Evolutionary conservation across 306 rosid genomes (phyloP).

Genomic region (Lupinus albus): DNA sequence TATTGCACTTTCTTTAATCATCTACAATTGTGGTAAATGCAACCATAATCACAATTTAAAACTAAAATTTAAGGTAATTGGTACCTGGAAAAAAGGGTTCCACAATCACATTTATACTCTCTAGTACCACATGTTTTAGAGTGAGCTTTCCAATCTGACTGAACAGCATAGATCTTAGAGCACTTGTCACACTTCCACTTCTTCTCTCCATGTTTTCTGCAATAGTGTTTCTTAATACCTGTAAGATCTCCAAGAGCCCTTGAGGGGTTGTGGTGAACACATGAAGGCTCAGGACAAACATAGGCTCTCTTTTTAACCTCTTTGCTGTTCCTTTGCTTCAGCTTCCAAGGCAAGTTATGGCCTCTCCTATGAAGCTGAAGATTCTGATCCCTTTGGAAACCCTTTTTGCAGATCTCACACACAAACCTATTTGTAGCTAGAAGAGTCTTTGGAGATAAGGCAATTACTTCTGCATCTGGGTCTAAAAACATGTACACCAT

Average conservation of each 20-base stretch:
- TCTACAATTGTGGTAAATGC: too few species aligned
- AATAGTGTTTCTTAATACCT: slow-evolving; percentile 89
- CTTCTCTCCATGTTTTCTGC: slow-evolving; percentile 98
- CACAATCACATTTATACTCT: slow-evolving; percentile 97
- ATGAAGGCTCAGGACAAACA: slow-evolving; percentile 92
- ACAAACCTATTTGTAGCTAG: slow-evolving; percentile 85
- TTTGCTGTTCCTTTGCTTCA: slow-evolving; percentile 82
- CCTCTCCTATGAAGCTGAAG: slow-evolving; percentile 94
- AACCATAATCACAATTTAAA: too few species aligned
- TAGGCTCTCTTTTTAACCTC: slow-evolving; percentile 84
- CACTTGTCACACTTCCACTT: slow-evolving; percentile 99
- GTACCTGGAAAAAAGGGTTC: slow-evolving; percentile 95
- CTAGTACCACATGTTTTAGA: slow-evolving; percentile 94
- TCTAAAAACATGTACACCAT: slow-evolving; percentile 45
- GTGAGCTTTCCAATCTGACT: slow-evolving; percentile 99
- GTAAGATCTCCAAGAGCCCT: slow-evolving; percentile 97
- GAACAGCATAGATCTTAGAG: slow-evolving; percentile 92
- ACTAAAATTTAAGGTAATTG: neutral
- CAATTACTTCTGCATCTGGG: slow-evolving; percentile 94
- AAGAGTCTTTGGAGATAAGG: slow-evolving; percentile 78
- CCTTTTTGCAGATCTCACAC: slow-evolving; percentile 93
- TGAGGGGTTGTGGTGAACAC: slow-evolving; percentile 94
- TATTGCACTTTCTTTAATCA: too few species aligned
- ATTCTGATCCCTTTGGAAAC: slow-evolving; percentile 90
- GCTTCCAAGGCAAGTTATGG: slow-evolving; percentile 94